These are phyloP conservation scores for Adenanthera pavonina DNA, from an alignment of 306 rosid species.

Conservation along the genomic window DNA sequence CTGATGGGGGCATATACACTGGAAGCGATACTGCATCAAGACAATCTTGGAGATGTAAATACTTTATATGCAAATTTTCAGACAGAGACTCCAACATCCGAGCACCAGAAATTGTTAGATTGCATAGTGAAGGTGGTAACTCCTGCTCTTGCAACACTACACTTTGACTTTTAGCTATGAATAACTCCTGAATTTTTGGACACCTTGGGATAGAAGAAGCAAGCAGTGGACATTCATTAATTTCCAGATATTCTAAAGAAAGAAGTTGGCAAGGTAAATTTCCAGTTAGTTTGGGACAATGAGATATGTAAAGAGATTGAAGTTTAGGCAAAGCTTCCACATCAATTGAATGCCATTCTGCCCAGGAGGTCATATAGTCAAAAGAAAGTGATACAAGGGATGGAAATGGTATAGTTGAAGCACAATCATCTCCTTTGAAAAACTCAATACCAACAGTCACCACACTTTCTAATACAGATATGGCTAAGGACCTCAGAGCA, in stretches of 20 bases:
- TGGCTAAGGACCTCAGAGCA: neutral
- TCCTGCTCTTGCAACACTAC: conserved; percentile 1
- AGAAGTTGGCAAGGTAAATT: neutral
- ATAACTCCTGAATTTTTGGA: neutral
- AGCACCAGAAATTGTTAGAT: neutral
- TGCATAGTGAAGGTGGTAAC: neutral
- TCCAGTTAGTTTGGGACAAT: conserved; percentile 19
- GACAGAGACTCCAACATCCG: neutral
- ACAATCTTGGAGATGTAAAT: neutral
- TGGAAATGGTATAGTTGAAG: neutral
- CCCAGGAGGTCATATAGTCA: neutral
- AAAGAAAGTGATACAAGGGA: neutral
- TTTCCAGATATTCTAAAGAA: neutral
- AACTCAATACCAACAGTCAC: neutral
- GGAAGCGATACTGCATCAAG: neutral
- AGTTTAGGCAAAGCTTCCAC: conserved; percentile 24
- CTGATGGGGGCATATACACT: neutral
- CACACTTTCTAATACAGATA: neutral
- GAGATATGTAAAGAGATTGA: accelerated
- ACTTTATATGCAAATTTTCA: neutral
- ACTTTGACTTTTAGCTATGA: neutral
- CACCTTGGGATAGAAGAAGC: neutral
- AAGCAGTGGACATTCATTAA: neutral
- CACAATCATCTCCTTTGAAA: neutral
- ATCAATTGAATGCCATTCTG: conserved; percentile 18